These are phyloP conservation scores for Pseudonitzschia multiseries DNA, from an alignment of 108 stramenopile species.

Conservation along the genomic window DNA sequence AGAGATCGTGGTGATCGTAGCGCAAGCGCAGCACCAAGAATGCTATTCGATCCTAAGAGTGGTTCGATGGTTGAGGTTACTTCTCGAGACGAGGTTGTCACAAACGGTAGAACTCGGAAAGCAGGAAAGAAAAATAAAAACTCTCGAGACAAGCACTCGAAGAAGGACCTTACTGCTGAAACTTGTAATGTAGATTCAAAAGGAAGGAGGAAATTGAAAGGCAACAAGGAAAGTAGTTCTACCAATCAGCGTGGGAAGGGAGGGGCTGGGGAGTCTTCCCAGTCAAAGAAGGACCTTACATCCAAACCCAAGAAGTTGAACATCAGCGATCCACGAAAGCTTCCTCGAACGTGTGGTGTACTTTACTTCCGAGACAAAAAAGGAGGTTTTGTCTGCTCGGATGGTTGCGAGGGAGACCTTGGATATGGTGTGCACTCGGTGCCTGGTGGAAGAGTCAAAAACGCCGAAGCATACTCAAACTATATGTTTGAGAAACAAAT, in stretches of 20 bases:
- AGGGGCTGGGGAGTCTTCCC: conserved; percentile 5
- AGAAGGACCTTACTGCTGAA: conserved; percentile 15
- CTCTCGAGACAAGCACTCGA: conserved; percentile 29
- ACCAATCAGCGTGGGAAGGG: conserved; percentile 18
- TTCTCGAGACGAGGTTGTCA: conserved; percentile 31
- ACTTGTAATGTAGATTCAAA: conserved; percentile 6
- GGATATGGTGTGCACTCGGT: conserved; percentile 85
- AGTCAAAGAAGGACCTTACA: conserved; percentile 10
- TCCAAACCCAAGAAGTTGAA: conserved; percentile 24
- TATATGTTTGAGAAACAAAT: conserved; percentile 41
- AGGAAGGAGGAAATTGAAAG: conserved; percentile 30
- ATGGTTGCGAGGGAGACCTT: conserved; percentile 79
- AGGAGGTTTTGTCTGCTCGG: conserved; percentile 63
- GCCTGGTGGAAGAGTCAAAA: conserved; percentile 74
- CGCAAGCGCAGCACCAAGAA: conserved; percentile 54
- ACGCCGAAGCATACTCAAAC: conserved; percentile 57
- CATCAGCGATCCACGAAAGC: conserved; percentile 22
- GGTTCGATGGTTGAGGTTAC: conserved; percentile 81
- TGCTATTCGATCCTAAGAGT: conserved; percentile 88
- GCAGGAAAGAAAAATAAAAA: conserved; percentile 38
- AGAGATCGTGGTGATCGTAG: conserved; percentile 66
- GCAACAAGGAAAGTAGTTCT: conserved; percentile 22
- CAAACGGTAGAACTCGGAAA: conserved; percentile 15
- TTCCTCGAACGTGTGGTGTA: conserved; percentile 82
- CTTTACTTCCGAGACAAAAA: conserved; percentile 67